Percentiles rank a stretch among this genome's conserved stretches.
Conservation (phyloP, 2,329 filamentous ascomycete species). For the Diaporthe velutina region DNA sequence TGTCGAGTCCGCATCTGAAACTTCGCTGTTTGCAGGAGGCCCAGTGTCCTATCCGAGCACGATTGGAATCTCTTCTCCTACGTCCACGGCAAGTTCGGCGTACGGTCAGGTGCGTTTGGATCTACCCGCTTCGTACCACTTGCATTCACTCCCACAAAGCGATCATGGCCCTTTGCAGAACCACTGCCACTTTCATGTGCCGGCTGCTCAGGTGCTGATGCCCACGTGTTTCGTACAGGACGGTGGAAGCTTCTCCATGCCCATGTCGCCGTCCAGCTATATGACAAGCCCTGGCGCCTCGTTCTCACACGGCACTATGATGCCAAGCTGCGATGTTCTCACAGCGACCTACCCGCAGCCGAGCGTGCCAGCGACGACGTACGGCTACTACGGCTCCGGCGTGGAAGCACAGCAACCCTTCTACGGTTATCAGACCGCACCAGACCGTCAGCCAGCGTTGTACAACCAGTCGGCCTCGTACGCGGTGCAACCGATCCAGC, state of each 20-base stretch:
- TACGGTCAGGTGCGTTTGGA: constrained; percentile 35
- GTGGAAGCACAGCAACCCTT: constrained; percentile 12
- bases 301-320: constrained; percentile 14
- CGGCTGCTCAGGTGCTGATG: constrained; percentile 31
- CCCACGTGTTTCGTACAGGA: constrained; percentile 21
- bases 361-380: neutral
- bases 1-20: constrained; percentile 18
- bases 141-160: constrained; percentile 6
- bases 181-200: constrained; percentile 1
- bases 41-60: constrained; percentile 29
- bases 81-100: constrained; percentile 34
- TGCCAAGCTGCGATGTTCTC: constrained; percentile 25
- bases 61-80: constrained; percentile 31
- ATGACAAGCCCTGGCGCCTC: constrained; percentile 30
- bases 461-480: constrained; percentile 33
- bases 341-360: constrained; percentile 8
- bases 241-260: constrained; percentile 10
- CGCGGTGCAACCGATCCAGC: constrained; percentile 34
- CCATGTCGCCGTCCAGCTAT: constrained; percentile 30
- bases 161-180: constrained; percentile 4
- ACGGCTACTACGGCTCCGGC: constrained; percentile 27
- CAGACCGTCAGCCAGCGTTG: constrained; percentile 19
- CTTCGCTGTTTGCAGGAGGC: constrained; percentile 18
- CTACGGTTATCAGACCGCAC: constrained; percentile 2
- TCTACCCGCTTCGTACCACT: constrained; percentile 8